phyloP scores from a whole-genome alignment of 2,329 filamentous ascomycete genomes.

The Beauveria australis region DNA sequence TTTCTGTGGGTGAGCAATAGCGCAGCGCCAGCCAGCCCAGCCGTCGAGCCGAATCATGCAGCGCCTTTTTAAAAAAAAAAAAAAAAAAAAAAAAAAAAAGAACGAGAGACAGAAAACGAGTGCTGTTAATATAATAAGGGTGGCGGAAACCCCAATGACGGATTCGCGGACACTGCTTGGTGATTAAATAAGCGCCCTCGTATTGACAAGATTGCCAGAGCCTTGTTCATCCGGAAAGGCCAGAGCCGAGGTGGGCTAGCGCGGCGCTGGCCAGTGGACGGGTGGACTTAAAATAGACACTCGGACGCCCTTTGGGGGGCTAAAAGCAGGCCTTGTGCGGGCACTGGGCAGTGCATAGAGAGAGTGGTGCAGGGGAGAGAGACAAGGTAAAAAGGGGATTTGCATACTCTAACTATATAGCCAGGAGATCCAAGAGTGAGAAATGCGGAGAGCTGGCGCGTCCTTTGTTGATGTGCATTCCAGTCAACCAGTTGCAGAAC shows the following conservation, averaged over 20 bases:
- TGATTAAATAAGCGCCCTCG: neutral
- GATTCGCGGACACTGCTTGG: neutral
- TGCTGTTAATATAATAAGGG: no score
- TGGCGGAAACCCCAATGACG: no score
- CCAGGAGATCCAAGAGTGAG: neutral
- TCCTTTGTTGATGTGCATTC: neutral
- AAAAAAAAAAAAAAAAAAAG: no score
- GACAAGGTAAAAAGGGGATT: neutral
- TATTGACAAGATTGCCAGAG: neutral
- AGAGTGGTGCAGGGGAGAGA: neutral
- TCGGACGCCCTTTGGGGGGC: neutral
- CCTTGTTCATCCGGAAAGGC: neutral
- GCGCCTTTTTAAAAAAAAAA: no score
- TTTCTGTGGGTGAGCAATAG: neutral
- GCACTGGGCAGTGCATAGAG: neutral
- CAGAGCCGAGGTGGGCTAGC: neutral
- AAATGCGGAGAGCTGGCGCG: conserved; percentile 4
- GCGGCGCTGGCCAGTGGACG: neutral
- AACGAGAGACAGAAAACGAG: neutral
- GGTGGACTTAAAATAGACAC: neutral
- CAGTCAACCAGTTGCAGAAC: neutral
- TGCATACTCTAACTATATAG: neutral
- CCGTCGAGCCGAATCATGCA: neutral
- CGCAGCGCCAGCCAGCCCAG: neutral
- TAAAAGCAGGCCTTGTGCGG: neutral